These are phyloP conservation scores for Physaria fendleri DNA, from an alignment of 345 rosid genomes.

Conservation along the genomic window DNA sequence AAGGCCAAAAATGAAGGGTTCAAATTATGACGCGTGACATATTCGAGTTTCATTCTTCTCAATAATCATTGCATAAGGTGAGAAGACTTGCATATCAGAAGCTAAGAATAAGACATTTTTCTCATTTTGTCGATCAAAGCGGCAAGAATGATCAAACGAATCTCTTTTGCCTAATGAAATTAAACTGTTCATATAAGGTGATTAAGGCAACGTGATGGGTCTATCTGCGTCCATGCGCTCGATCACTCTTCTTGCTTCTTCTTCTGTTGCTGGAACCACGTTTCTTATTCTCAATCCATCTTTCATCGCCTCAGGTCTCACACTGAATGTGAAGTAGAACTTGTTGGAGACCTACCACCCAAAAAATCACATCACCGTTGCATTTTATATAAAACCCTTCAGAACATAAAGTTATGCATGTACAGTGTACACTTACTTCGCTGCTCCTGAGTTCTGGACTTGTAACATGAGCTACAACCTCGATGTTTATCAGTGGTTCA, in stretches of 20 bases:
- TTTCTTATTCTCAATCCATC: constrained; percentile 63
- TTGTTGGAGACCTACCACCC: constrained; percentile 64
- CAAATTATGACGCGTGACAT: not conserved
- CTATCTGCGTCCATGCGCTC: constrained; percentile 78
- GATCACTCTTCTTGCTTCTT: constrained; percentile 72
- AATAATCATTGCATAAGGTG: not conserved
- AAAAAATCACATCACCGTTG: constrained; percentile 7
- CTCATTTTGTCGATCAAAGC: not conserved
- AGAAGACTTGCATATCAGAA: not conserved
- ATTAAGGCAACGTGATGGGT: constrained; percentile 23
- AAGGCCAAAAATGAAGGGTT: not conserved
- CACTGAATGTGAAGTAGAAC: constrained; percentile 81
- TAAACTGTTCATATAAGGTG: not conserved
- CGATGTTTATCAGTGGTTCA: constrained; percentile 57
- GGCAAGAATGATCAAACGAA: not conserved
- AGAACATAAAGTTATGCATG: not conserved
- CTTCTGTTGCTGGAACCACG: constrained; percentile 85
- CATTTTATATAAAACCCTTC: not conserved
- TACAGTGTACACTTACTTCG: constrained; percentile 41
- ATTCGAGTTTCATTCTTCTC: not conserved
- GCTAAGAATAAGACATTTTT: not conserved
- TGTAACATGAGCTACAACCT: constrained; percentile 80
- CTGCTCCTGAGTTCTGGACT: constrained; percentile 67
- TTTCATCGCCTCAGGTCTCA: constrained; percentile 64
- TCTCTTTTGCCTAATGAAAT: not conserved